Conservation (phyloP, 306 rosid species). For the Vicia faba region DNA sequence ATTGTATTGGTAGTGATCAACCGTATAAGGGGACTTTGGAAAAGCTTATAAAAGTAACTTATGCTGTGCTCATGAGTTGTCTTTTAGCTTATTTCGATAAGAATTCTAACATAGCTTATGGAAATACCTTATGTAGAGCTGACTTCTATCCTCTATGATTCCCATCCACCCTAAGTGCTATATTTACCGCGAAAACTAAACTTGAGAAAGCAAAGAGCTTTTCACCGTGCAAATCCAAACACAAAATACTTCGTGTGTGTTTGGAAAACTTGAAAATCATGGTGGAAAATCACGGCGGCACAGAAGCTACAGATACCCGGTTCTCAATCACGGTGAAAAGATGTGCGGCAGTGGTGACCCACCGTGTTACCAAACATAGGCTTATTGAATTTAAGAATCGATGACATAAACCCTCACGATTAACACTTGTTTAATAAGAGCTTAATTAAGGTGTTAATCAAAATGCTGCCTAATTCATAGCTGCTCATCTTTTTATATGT, state of each 20-base stretch:
- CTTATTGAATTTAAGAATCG: background rate
- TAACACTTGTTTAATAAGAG: background rate
- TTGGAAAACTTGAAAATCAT: no score
- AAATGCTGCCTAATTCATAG: background rate
- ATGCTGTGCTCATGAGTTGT: background rate
- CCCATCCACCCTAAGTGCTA: background rate
- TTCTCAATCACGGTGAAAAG: no score
- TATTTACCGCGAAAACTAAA: background rate
- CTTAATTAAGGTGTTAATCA: background rate
- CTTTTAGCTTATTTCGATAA: background rate
- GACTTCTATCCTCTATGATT: background rate
- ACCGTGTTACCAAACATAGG: no score
- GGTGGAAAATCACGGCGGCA: no score
- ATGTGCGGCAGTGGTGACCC: no score
- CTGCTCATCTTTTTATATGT: constrained; percentile 14
- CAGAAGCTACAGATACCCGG: no score
- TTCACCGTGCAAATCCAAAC: background rate
- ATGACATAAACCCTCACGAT: background rate
- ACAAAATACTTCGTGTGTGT: background rate
- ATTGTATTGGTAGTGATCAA: constrained; percentile 1
- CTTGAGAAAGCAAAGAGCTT: background rate
- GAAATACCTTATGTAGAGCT: background rate
- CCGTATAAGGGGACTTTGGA: background rate
- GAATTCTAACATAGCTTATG: background rate
- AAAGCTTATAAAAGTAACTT: background rate